A percentile compares a stretch with the other conserved stretches of the same genome.
Conservation (phyloP, 2,329 filamentous ascomycete species). For the Fusarium austroafricanum region DNA sequence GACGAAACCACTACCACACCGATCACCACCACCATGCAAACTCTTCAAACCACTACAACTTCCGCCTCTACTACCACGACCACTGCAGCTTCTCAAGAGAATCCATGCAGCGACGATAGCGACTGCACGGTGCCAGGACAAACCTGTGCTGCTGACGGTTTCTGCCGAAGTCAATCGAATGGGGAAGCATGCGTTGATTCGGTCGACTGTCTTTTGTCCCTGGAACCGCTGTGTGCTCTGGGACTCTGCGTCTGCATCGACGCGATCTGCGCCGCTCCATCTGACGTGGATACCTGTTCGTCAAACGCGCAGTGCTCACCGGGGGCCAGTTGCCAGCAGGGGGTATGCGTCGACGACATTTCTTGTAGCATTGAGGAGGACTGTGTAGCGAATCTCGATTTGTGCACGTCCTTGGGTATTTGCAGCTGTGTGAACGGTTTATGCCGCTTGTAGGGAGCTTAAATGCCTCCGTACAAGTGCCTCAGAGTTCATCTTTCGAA, state of each 20-base stretch:
- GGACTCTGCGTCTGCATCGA: neutral
- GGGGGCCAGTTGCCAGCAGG: neutral
- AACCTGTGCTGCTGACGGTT: too few relatives aligned
- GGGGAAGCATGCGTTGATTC: too few relatives aligned
- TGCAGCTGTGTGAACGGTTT: neutral
- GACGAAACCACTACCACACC: neutral
- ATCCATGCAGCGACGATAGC: too few relatives aligned
- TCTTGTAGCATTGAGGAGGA: fast-evolving
- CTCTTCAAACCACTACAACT: neutral
- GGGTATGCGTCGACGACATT: neutral
- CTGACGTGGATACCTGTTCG: neutral
- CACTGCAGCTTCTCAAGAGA: neutral
- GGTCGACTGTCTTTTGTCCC: neutral
- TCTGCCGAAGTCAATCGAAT: too few relatives aligned
- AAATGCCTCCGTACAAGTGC: too few relatives aligned
- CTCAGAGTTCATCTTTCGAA: too few relatives aligned
- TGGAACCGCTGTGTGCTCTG: neutral
- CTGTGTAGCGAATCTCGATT: neutral
- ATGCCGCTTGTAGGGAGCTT: neutral
- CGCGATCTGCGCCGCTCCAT: neutral
- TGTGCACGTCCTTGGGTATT: neutral
- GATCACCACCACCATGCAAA: neutral
- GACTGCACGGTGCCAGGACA: too few relatives aligned
- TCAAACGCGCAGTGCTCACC: neutral
- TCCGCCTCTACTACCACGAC: neutral